A percentile compares a stretch with the other conserved stretches of the same genome.
Evolutionary conservation across 164 flowering plant species (phyloP).

Genomic region (Kingdonia uniflora): DNA sequence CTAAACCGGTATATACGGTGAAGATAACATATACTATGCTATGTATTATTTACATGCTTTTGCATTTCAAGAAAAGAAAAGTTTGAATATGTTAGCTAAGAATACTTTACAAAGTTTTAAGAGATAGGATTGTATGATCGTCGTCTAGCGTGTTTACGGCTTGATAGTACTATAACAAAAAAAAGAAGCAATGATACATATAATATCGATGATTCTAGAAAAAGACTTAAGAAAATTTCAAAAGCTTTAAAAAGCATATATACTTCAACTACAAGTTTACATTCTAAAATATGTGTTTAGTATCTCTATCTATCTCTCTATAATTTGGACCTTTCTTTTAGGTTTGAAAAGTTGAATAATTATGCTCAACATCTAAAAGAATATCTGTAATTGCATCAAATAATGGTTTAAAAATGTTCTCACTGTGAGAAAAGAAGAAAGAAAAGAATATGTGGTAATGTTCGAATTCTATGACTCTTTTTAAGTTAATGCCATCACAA

Average conservation of each 20-base stretch:
- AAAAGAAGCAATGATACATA: background rate
- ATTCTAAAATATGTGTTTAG: constrained; percentile 34
- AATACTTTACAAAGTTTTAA: too few relatives aligned
- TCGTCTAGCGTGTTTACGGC: constrained; percentile 19
- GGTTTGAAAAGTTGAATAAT: constrained; percentile 53
- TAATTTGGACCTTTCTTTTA: constrained; percentile 18
- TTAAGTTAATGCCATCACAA: constrained; percentile 32
- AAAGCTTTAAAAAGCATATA: constrained; percentile 25
- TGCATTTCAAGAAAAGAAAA: too few relatives aligned
- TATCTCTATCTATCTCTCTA: constrained; percentile 35
- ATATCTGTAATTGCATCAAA: constrained; percentile 49
- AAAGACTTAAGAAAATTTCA: background rate
- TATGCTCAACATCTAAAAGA: constrained; percentile 34
- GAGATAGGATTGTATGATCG: too few relatives aligned
- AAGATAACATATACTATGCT: too few relatives aligned
- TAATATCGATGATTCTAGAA: constrained; percentile 23
- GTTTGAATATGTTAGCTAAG: too few relatives aligned
- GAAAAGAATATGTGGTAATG: constrained; percentile 66
- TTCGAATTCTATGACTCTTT: constrained; percentile 58
- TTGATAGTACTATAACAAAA: constrained; percentile 1
- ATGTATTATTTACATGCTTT: too few relatives aligned
- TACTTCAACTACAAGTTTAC: constrained; percentile 16
- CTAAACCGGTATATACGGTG: too few relatives aligned
- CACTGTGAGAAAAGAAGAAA: constrained; percentile 7
- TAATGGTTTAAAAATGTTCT: constrained; percentile 20